Base-by-base conservation (phyloP, 345 rosid species). In the Lepidium didymum region DNA sequence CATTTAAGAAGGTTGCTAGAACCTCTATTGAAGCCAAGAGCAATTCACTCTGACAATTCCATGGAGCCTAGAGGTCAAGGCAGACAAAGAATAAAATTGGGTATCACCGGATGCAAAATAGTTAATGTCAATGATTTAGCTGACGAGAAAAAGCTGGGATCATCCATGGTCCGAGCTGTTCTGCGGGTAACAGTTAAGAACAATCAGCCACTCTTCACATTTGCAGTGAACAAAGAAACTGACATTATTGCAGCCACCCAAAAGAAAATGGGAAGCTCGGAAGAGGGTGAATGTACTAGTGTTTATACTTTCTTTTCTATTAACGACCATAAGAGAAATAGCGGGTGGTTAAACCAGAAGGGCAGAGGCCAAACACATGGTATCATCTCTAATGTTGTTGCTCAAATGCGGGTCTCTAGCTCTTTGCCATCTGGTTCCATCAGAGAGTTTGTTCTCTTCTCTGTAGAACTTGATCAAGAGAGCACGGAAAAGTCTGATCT, bases 1-100 rank as follows among this genome's bases (percentile, higher is more conserved):
- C 97, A 96, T 72, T 79, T 93, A 67, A 87, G 94, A 77, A 88
- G 96, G 84, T 73, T 90, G 58, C 75, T 93, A 62, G 89, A 85
- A 56, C 94, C 96, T 59, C 54, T 93, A 33, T 42, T 87, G 82
- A 93, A 87, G 80, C 80, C 89, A 12, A 85, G 80, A 74, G 75
- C 77, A 16, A 68, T 46, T 29, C 75, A 75, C 69, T 74, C 76
- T 34, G 77, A 49, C 37, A 65, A 64, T 35, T 72, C 71, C 21
- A 44, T 41, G 42, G 85, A 84, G 50, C 38, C 79, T 36, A 73
- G 47, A 74, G 60, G 42, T 55, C 84, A 70, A 47, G 72, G 86
- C 7, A n/a, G 35, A 13, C 88, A 79, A 42, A 80, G 79, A 69
- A 65, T 58, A 11, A 86, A 78, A 76, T 51, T 73, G 47, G 85